Percentiles rank a stretch among this genome's conserved stretches.
phyloP scores from a whole-genome alignment of 768 basidiomycete genomes.

The Tulasnella sp. region DNA sequence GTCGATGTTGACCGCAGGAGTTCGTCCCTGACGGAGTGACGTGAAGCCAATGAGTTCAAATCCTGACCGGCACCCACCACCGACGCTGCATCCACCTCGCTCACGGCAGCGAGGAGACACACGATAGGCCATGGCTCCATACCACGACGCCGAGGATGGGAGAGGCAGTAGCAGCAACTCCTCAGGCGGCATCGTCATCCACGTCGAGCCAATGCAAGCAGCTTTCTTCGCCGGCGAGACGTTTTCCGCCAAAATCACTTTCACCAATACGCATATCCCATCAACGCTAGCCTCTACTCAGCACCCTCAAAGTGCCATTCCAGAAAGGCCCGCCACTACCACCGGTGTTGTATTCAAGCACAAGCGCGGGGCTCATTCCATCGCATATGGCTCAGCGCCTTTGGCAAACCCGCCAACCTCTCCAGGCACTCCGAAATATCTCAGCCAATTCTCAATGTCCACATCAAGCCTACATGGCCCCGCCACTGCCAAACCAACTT shows the following conservation, averaged over 20 bases:
- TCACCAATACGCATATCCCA: slow-evolving; percentile 60
- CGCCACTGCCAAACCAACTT: neutral
- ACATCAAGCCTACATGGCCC: slow-evolving; percentile 31
- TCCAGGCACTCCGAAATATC: slow-evolving; percentile 54
- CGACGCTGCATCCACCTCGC: neutral
- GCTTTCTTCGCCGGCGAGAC: slow-evolving; percentile 92
- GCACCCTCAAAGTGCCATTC: neutral
- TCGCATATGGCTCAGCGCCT: slow-evolving; percentile 64
- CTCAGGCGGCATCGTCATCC: slow-evolving; percentile 33
- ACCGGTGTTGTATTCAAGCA: slow-evolving; percentile 39
- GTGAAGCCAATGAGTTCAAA: neutral
- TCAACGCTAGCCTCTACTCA: slow-evolving; percentile 35
- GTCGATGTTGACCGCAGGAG: neutral
- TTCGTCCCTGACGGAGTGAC: neutral
- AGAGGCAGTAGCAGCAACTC: neutral
- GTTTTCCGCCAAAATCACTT: slow-evolving; percentile 78
- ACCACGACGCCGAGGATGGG: neutral
- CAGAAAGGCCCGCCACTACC: slow-evolving; percentile 28
- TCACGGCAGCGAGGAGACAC: neutral
- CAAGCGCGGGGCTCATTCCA: slow-evolving; percentile 70
- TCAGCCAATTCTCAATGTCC: slow-evolving; percentile 38
- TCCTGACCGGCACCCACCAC: neutral
- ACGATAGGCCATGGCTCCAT: neutral
- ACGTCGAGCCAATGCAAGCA: slow-evolving; percentile 63
- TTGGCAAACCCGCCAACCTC: slow-evolving; percentile 79